phyloP scores from a whole-genome alignment of 805 yeast species.

The Candida easanensis region DNA sequence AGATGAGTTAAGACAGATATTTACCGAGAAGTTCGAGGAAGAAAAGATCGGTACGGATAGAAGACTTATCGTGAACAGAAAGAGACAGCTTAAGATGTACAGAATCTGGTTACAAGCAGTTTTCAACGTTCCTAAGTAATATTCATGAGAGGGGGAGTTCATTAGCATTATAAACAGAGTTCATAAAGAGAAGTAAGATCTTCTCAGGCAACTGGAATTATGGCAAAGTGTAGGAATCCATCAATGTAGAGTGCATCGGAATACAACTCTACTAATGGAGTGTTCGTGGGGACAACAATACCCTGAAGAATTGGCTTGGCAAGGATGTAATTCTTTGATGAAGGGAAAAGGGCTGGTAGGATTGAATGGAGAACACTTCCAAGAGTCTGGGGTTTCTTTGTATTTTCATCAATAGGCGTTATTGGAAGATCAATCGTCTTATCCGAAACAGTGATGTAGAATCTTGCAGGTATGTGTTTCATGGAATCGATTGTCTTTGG shows the following conservation, averaged over 20 bases:
- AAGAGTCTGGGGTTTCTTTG: constrained; percentile 24
- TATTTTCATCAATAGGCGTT: constrained; percentile 6
- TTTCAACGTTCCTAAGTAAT: constrained; percentile 44
- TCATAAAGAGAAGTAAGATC: no score
- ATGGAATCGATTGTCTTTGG: constrained; percentile 19
- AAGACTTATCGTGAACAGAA: constrained; percentile 85
- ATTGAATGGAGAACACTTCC: constrained; percentile 38
- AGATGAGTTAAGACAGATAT: constrained; percentile 78
- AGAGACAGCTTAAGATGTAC: constrained; percentile 91
- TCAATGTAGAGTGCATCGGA: constrained; percentile 49
- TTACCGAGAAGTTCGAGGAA: constrained; percentile 62
- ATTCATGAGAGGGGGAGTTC: background rate
- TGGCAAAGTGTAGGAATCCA: constrained; percentile 60
- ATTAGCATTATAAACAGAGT: background rate
- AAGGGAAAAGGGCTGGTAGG: constrained; percentile 47
- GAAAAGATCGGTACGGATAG: constrained; percentile 85
- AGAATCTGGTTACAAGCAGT: constrained; percentile 96
- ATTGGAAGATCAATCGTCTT: constrained; percentile 36
- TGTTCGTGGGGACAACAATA: constrained; percentile 41
- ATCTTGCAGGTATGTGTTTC: constrained; percentile 45
- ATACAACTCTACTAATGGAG: constrained; percentile 46
- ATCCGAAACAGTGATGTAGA: constrained; percentile 40
- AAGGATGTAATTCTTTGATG: constrained; percentile 32
- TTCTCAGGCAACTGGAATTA: constrained; percentile 32
- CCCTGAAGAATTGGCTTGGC: constrained; percentile 56